These are phyloP conservation scores for Patellifolia procumbens DNA, from an alignment of 179 eudicot genomes.

Conservation along the genomic window DNA sequence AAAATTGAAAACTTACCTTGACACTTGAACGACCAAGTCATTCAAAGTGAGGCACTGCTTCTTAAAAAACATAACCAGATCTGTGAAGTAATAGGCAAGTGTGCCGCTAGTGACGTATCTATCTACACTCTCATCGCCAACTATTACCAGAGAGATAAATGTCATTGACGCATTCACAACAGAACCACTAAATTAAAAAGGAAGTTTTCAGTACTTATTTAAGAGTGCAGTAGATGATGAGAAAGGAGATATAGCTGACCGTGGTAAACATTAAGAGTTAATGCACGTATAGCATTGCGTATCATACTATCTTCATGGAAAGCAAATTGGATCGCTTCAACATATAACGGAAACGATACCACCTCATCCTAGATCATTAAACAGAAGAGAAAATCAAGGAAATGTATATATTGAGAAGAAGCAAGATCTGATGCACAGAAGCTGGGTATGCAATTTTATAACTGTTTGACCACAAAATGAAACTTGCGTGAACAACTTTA, in stretches of 20 bases:
- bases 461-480: background rate
- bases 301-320: slow-evolving; percentile 96
- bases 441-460: background rate
- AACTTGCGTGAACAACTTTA: background rate
- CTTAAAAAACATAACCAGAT: slow-evolving; percentile 63
- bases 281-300: slow-evolving; percentile 93
- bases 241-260: slow-evolving; percentile 50
- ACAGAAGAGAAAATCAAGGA: slow-evolving; percentile 3
- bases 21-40: slow-evolving; percentile 53
- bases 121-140: slow-evolving; percentile 91
- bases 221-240: slow-evolving; percentile 6
- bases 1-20: slow-evolving; percentile 52
- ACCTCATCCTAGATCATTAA: slow-evolving; percentile 62
- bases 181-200: background rate
- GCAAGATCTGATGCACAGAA: background rate
- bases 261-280: slow-evolving; percentile 93
- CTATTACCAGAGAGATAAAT: slow-evolving; percentile 45
- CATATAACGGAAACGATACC: slow-evolving; percentile 77
- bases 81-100: slow-evolving; percentile 67
- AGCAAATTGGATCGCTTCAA: slow-evolving; percentile 88
- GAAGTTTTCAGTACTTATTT: background rate
- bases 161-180: background rate
- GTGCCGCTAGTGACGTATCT: slow-evolving; percentile 60
- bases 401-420: background rate
- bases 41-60: slow-evolving; percentile 71